Evolutionary conservation across 768 basidiomycete genomes (phyloP), one percentile per base, ranked within the genome.

Genomic region (Tulasnella sp.): DNA sequence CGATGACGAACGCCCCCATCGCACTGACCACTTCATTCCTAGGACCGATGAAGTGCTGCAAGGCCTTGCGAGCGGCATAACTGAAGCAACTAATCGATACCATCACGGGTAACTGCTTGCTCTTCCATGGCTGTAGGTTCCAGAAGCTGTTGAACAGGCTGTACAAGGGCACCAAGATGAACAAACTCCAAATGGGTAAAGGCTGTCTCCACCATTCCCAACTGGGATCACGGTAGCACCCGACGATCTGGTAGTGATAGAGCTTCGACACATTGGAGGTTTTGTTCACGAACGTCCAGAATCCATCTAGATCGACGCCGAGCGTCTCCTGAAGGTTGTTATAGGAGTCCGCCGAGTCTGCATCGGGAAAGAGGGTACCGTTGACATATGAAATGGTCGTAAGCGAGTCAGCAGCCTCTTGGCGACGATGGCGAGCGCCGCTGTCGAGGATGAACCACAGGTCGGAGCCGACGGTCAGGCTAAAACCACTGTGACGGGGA

Each of bases 41-140:
- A 84, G 92, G 91, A 86, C 94, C 92, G 83, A 95, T 94, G 83
- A 91, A 94, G 82, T 93, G 92, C 83, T 94, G 94, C 74, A 93
- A 93, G 73, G 92, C 87, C 84, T 93, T 94, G 84, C 94, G 94
- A 38, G 93, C 90, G 10, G 91, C 90, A 82, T 93, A 94, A 18
- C 92, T 90, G 76, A 88, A 88, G 84, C 93, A 95, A 24, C 93
- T 94, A 81, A 96, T 95, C 82, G 91, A 81, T 79, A 95, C 92
- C 94, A 96, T 96, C 27, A 96, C 92, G 18, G 89, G 89, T 44
- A 95, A 88, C 82, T 95, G 92, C 82, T 86, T 89, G 83, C 91
- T 91, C 82, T 86, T 88, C 82, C 93, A 85, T 10, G 94, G 94
- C 84, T 96, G 94, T 80, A 93, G 86, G 84, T 96, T 94, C 77